A percentile compares a stretch with the other conserved stretches of the same genome.
Evolutionary conservation across 176 grass and related monocot genomes (phyloP).

Genomic region (barley (Hordeum vulgare)): MorexV3_pseudomolecules_assembly NC_058518.1:448337941-448338440

Average conservation of each 20-base stretch:
- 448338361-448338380: conserved; percentile 51
- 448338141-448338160: conserved; percentile 54
- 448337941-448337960: conserved; percentile 63
- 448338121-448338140: conserved; percentile 75
- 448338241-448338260: conserved; percentile 48
- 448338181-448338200: conserved; percentile 59
- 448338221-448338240: conserved; percentile 62
- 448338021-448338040: conserved; percentile 48
- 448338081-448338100: conserved; percentile 84
- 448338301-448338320: conserved; percentile 24
- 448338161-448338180: conserved; percentile 77
- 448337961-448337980: conserved; percentile 38
- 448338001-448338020: conserved; percentile 63
- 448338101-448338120: conserved; percentile 78
- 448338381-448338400: conserved; percentile 57
- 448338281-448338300: conserved; percentile 79
- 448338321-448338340: conserved; percentile 43
- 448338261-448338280: conserved; percentile 71
- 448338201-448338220: conserved; percentile 94
- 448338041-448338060: conserved; percentile 96
- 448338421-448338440: no score
- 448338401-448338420: conserved; percentile 88
- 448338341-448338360: conserved; percentile 67
- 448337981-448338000: conserved; percentile 69
- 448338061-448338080: conserved; percentile 98